Evolutionary conservation across 192 early-diverging fungal genomes (phyloP), one percentile per base, ranked within the genome.

Genomic region (Coemansia aciculifera): DNA sequence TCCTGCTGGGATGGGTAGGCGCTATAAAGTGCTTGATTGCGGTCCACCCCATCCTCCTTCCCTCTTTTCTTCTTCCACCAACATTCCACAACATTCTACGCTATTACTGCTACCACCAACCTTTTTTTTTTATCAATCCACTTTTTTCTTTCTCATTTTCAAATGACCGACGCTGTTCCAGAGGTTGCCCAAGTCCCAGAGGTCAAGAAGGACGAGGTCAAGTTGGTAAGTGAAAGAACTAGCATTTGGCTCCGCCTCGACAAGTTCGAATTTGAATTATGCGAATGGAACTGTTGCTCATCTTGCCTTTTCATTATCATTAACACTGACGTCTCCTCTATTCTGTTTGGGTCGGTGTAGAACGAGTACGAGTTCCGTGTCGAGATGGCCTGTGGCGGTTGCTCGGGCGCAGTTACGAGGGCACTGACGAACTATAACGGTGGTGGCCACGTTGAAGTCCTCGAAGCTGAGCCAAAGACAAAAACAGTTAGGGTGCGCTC

Each of bases 311-410:
- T 48, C 0, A 9, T 9, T 48, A 10, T 48, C 6, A 0, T 39
- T 34, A 34, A 34, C 36, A 6, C 27, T 48, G 13, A 34, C n/a
- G n/a, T n/a, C 19, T 29, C 7, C 12, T 29, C 12, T 54, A 1
- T n/a, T 54, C 9, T 54, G 51, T 13, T 48, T 23, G n/a, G 5
- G 21, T 15, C 31, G 37, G 48, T 51, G 13, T 21, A 52, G 51
- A 36, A 70, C 60, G 56, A 34, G 15, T 72, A 61, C 36, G 27
- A 65, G 34, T 72, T 59, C 44, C 21, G 38, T 2, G 66, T 73
- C 23, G 23, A 1, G 11, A 73, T 73, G 72, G 29, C 15, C 48
- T 73, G 72, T 23, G 60, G 59, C 17, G 72, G 72, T 11, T 73
- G 72, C 66, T 66, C 72, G 12, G 60, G 66, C 2, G 72, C 72